Percentiles rank a stretch among this genome's conserved stretches.
Evolutionary conservation across 2,329 filamentous ascomycete genomes (phyloP).

Genomic region (Ophiocordyceps polyrhachis-furcata): DNA sequence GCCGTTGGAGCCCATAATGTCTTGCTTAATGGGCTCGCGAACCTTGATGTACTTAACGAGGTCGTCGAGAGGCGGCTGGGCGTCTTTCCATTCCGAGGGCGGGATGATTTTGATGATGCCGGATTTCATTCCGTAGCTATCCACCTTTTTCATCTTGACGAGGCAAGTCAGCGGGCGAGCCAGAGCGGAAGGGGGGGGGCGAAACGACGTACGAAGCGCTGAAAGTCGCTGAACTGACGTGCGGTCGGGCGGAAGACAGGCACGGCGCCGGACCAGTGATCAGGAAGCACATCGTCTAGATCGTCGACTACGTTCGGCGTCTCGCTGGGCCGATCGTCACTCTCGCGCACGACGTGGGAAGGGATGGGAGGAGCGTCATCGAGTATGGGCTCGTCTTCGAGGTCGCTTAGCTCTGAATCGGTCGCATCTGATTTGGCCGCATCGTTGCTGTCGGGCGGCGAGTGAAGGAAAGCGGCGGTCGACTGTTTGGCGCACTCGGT

Average conservation of each 20-base stretch:
- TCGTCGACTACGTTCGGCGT: slow-evolving; percentile 31
- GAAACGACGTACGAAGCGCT: slow-evolving; percentile 51
- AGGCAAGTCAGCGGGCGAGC: slow-evolving; percentile 6
- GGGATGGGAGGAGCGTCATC: slow-evolving; percentile 12
- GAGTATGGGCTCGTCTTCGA: slow-evolving; percentile 34
- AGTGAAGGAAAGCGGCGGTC: slow-evolving; percentile 33
- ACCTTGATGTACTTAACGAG: slow-evolving; percentile 81
- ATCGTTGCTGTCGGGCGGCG: slow-evolving; percentile 45
- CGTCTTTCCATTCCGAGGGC: slow-evolving; percentile 78
- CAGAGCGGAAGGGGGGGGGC: not conserved
- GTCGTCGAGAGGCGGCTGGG: slow-evolving; percentile 61
- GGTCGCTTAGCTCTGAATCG: slow-evolving; percentile 48
- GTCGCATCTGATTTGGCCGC: slow-evolving; percentile 38
- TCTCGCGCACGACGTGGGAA: slow-evolving; percentile 1
- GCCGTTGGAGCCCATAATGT: slow-evolving; percentile 89
- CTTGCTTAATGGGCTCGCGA: slow-evolving; percentile 93
- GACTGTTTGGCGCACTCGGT: slow-evolving; percentile 17
- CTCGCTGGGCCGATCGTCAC: slow-evolving; percentile 7
- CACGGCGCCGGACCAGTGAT: slow-evolving; percentile 79
- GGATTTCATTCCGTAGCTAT: slow-evolving; percentile 91
- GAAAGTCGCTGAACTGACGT: slow-evolving; percentile 87
- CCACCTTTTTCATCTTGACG: slow-evolving; percentile 55
- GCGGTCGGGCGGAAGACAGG: slow-evolving; percentile 93
- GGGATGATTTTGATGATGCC: slow-evolving; percentile 94
- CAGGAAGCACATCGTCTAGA: slow-evolving; percentile 62